Evolutionary conservation across 352 stramenopile species (phyloP).

Genomic region (Phytophthora sojae): DNA sequence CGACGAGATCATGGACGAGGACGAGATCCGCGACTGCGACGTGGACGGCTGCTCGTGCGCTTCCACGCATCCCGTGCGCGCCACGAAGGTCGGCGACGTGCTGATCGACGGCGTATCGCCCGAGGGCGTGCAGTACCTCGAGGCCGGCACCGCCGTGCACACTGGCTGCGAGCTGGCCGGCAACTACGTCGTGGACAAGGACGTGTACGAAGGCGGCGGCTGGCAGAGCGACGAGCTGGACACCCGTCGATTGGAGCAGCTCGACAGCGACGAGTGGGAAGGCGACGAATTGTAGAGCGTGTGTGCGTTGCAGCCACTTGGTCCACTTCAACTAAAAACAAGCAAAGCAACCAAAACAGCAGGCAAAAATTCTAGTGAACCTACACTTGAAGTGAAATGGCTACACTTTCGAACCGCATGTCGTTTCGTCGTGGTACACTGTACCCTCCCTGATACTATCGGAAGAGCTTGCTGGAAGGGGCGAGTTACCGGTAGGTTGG

Average conservation of each 20-base stretch:
- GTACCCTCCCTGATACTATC: not conserved
- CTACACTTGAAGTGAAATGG: not conserved
- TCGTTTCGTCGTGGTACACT: not conserved
- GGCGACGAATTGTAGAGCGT: slow-evolving; percentile 59
- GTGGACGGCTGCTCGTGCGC: slow-evolving; percentile 76
- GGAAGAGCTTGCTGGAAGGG: not conserved
- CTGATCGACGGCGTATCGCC: slow-evolving; percentile 79
- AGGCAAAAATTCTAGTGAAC: not conserved
- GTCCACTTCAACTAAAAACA: not conserved
- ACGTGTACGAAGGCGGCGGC: slow-evolving; percentile 50
- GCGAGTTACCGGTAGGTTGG: not conserved
- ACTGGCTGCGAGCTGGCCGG: slow-evolving; percentile 70
- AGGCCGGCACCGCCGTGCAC: slow-evolving; percentile 69
- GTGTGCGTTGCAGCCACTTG: not conserved
- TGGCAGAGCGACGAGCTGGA: slow-evolving; percentile 38
- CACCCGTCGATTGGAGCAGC: slow-evolving; percentile 23
- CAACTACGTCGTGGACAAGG: slow-evolving; percentile 84
- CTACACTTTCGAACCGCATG: not conserved
- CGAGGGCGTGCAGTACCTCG: slow-evolving; percentile 74
- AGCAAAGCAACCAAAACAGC: no score
- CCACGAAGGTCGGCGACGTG: slow-evolving; percentile 78
- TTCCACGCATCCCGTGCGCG: slow-evolving; percentile 56
- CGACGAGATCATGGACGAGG: slow-evolving; percentile 76
- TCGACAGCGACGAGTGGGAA: slow-evolving; percentile 63
- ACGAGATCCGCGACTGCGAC: slow-evolving; percentile 64